phyloP scores from a whole-genome alignment of 345 rosid species.

The Firmiana major region DNA sequence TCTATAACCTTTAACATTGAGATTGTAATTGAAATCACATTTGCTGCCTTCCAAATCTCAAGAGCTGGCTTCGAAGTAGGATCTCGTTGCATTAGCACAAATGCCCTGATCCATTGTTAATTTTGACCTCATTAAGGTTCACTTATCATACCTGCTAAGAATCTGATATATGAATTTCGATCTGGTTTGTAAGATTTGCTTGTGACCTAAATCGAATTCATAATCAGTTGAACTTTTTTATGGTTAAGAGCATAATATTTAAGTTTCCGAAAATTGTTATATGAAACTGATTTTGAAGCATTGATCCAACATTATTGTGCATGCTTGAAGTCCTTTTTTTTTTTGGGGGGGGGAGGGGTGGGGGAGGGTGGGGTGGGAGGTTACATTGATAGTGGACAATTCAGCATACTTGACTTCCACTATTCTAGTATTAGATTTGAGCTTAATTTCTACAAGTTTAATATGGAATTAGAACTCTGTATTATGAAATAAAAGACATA shows the following conservation, averaged over 20 bases:
- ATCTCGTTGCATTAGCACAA: neutral
- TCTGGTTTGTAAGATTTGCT: neutral
- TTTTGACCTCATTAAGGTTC: neutral
- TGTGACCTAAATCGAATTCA: neutral
- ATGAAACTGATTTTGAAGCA: neutral
- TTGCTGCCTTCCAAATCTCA: neutral
- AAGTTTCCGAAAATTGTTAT: no score
- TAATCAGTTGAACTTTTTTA: neutral
- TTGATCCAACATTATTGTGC: neutral
- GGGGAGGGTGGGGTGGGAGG: no score
- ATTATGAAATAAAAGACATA: neutral
- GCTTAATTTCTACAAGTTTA: neutral
- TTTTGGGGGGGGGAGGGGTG: neutral
- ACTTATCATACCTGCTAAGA: neutral
- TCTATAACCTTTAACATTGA: neutral
- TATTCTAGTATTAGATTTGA: neutral
- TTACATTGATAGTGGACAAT: neutral
- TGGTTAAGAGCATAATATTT: neutral
- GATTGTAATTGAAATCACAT: neutral
- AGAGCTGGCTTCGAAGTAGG: neutral
- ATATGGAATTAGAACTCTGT: neutral
- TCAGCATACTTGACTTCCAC: neutral
- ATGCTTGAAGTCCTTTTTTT: neutral
- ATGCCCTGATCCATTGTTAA: neutral
- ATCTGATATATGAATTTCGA: neutral